These are phyloP conservation scores for Aureobasidium melanogenum DNA, from an alignment of 2,329 filamentous ascomycete genomes.

Conservation along the genomic window DNA sequence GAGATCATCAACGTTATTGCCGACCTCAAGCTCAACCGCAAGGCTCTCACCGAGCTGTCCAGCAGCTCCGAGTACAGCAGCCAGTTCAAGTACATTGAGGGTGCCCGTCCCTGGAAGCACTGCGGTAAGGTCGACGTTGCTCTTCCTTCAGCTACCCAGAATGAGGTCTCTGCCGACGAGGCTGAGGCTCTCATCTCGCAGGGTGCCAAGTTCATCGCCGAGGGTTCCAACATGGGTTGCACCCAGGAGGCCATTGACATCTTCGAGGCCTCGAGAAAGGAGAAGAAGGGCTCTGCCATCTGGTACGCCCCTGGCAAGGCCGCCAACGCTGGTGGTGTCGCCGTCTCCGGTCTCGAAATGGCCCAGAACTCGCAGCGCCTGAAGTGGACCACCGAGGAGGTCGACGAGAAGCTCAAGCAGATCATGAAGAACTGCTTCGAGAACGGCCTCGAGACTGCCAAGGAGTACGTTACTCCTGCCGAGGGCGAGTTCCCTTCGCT, in stretches of 20 bases:
- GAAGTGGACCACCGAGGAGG: conserved; percentile 79
- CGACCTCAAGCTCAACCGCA: conserved; percentile 75
- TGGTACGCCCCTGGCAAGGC: conserved; percentile 98
- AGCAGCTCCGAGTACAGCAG: conserved; percentile 45
- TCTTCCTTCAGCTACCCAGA: conserved; percentile 90
- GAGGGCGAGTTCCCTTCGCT: conserved; percentile 83
- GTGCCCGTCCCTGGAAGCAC: conserved; percentile 84
- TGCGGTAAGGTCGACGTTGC: conserved; percentile 84
- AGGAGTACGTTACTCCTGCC: conserved; percentile 70
- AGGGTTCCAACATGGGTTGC: conserved; percentile 99
- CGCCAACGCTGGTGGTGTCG: conserved; percentile 94
- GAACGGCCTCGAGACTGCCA: conserved; percentile 79
- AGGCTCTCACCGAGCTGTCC: conserved; percentile 67
- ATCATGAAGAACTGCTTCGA: conserved; percentile 96
- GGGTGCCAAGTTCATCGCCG: conserved; percentile 79
- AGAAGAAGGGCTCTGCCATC: conserved; percentile 61
- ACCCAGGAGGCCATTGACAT: conserved; percentile 90
- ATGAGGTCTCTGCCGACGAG: conserved; percentile 91
- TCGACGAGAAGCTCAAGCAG: conserved; percentile 78
- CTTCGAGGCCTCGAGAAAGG: conserved; percentile 70
- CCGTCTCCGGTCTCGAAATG: conserved; percentile 97
- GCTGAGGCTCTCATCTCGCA: conserved; percentile 68
- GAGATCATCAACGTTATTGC: conserved; percentile 75
- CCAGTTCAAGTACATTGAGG: conserved; percentile 78
- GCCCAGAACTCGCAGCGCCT: conserved; percentile 90